A percentile compares a stretch with the other conserved stretches of the same genome.
These are phyloP conservation scores for Russula virescens DNA, from an alignment of 768 basidiomycete genomes.

Conservation along the genomic window DNA sequence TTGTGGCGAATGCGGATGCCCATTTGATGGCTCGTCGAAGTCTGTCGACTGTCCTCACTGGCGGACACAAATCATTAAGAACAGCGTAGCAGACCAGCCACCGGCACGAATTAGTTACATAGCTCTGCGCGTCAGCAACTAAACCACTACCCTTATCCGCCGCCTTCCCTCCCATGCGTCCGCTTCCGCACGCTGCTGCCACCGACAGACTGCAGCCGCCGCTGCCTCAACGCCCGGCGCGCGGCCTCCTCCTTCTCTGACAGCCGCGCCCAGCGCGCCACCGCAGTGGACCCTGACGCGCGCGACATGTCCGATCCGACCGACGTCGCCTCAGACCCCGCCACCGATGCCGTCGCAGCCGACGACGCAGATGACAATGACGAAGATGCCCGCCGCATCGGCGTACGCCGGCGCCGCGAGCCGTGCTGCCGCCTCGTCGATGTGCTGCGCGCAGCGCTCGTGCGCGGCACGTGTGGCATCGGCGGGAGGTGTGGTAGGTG, in stretches of 20 bases:
- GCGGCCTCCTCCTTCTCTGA: slow-evolving; percentile 23
- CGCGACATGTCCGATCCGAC: slow-evolving; percentile 25
- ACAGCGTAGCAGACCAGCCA: too few species aligned
- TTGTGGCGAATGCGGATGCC: too few species aligned
- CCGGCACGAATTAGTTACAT: too few species aligned
- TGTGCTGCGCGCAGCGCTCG: neutral
- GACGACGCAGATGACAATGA: too few species aligned
- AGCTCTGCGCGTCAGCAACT: too few species aligned
- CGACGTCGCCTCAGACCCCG: neutral
- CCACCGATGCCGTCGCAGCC: neutral
- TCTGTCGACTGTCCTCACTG: too few species aligned
- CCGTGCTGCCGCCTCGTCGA: neutral
- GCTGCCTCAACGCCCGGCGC: slow-evolving; percentile 20
- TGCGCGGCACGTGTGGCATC: slow-evolving; percentile 3
- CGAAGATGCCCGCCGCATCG: too few species aligned
- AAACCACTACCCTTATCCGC: too few species aligned
- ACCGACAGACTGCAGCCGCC: slow-evolving; percentile 5
- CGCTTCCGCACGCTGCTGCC: neutral
- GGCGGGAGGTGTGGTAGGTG: slow-evolving; percentile 3
- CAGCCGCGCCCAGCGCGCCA: slow-evolving; percentile 12
- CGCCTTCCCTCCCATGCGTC: neutral
- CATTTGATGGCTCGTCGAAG: too few species aligned
- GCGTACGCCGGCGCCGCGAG: neutral
- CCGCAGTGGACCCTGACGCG: neutral
- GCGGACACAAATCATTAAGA: too few species aligned